Base-by-base conservation (phyloP, 768 basidiomycete genomes). In the Tremella fuciformis region DNA sequence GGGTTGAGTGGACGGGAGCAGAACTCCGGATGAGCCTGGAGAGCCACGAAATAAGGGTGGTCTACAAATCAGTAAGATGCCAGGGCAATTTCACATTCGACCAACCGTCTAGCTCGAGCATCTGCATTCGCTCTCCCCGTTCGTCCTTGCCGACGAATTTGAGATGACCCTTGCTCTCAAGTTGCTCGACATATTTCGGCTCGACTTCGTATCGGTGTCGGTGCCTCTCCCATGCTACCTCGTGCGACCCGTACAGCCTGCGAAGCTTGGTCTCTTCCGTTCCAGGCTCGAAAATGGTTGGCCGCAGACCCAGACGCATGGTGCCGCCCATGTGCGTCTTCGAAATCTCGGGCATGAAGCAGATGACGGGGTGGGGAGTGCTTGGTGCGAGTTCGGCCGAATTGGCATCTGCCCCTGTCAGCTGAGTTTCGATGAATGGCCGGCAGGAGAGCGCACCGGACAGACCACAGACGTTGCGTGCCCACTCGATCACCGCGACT, bases 291-390 rank as follows among this genome's bases (percentile, higher is more conserved):
- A 98, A 97, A 48, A 97, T 83, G 1, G 94, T 99, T 2, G 94
- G 91, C n/a, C 94, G 85, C 41, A 98, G 82, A 21, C 96, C 96
- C n/a, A 97, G 84, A 13, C 96, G 87, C 96, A 99, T 99, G n/a
- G 94, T 99, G 19, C 96, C 96, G 52, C 96, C 96, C 85, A 98
- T 91, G 64, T 98, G 92, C 13, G 93, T 97, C 74, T 87, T 88
- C 11, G 91, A 96, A 67, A 99, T 89, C 76, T 99, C 96, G 16
- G 96, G 96, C 96, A 99, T 99, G 83, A 93, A 98, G 66, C 98
- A 82, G 77, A 97, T 81, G 56, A 92, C 82, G 1, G 88, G 88
- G 63, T 87, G 80, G n/a, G 79, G 75, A 9, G 74, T 73, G 8
- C 67, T 57, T 2, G 83, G 71, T 40, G 82, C 78, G 66, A 98